Evolutionary conservation across 106 monocot species (phyloP), one percentile per base, ranked within the genome.

Genomic region (Triglochin maritima): DNA sequence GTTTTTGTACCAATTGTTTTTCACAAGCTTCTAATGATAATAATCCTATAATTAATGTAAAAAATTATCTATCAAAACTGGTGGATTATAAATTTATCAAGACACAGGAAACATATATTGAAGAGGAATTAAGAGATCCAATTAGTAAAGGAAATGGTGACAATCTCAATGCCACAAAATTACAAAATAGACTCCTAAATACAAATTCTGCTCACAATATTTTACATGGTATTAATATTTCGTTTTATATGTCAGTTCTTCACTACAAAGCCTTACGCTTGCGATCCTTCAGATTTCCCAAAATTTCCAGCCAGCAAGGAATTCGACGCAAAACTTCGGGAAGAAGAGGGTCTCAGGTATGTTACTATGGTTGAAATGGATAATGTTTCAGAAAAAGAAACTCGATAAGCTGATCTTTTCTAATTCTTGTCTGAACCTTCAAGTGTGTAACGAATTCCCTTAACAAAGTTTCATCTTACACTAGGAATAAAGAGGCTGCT

Each of bases 271-370:
- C 66, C 88, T 59, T 44, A 82, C 56, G 69, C 88, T 47, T 81
- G 85, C 69, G 78, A 85, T 63, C 81, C 85, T 43, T 78, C 85
- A 48, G 78, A 60, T 48, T 80, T 88, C 69, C 88, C 88, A 15
- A 88, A 78, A 73, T 88, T 64, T 78, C 85, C 84, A 56, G 84
- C 88, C 49, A 88, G 84, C 64, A 88, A 88, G 80, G 88, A 88
- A 70, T 82, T 82, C 64, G 85, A 85, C 71, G 80, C 80, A 15
- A 82, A 76, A 44, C 85, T 85, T 63, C 79, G 80, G 8, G 75
- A 80, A 50, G 84, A 88, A 62, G 84, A 85, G 78, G 69, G 64
- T 52, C 71, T 79, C 57, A 85, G 88, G 88, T 85, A 87, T 61
- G 29, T 61, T 42, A 61, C 60, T 14, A 58, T 58, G 17, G 11